Evolutionary conservation across 192 early-diverging fungal species (phyloP).

Genomic region (Gaertneriomyces semiglobifer): DNA sequence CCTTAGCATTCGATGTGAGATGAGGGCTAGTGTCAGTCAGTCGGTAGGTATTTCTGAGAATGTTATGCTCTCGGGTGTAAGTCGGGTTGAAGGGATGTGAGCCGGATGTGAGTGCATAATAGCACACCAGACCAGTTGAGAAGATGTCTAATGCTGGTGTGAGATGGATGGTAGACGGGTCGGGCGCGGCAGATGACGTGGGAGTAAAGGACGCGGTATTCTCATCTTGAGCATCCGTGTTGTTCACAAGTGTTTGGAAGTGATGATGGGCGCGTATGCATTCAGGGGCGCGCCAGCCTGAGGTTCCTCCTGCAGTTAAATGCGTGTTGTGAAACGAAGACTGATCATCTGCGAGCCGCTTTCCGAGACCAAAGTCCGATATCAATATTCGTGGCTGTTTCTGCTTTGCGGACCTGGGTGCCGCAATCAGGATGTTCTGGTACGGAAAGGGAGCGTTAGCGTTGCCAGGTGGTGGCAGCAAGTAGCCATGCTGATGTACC

Average conservation of each 20-base stretch:
- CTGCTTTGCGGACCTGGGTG: conserved; percentile 29
- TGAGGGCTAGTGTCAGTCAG: conserved; percentile 44
- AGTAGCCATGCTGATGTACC: conserved; percentile 17
- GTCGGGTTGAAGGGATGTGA: conserved; percentile 95
- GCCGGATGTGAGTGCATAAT: conserved; percentile 85
- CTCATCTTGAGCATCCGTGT: background rate
- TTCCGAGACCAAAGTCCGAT: conserved; percentile 95
- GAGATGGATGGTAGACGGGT: conserved; percentile 39
- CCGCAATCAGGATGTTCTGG: conserved; percentile 85
- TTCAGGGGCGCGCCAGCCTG: conserved; percentile 97
- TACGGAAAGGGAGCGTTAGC: conserved; percentile 21
- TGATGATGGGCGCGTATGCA: conserved; percentile 50
- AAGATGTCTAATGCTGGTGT: conserved; percentile 94
- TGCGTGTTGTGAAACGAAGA: conserved; percentile 91
- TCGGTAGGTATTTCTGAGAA: conserved; percentile 70
- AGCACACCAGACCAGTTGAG: conserved; percentile 92
- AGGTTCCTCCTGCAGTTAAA: conserved; percentile 72
- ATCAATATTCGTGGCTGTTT: conserved; percentile 73
- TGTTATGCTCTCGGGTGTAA: conserved; percentile 85
- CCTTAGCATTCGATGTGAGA: conserved; percentile 75
- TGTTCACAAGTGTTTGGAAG: conserved; percentile 24
- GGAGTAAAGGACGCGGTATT: conserved; percentile 4
- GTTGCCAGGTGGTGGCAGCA: background rate
- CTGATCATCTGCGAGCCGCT: conserved; percentile 90
- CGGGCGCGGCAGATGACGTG: conserved; percentile 33